Conservation (phyloP, 345 rosid genomes). For the Aegle marmelos region DNA sequence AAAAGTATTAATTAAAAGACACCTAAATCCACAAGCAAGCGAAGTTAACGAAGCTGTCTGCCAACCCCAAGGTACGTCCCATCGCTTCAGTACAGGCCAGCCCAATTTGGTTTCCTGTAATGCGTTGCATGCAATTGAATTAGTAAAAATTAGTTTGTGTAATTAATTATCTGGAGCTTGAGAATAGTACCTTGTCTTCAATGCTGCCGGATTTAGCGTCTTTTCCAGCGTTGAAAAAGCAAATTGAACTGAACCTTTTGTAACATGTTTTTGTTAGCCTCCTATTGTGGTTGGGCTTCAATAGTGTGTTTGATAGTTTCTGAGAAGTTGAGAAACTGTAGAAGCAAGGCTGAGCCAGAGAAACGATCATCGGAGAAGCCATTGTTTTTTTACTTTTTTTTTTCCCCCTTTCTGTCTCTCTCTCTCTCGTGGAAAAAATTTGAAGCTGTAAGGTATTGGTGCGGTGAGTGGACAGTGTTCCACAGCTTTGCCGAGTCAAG, state of each 20-base stretch:
- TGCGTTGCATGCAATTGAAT: too few species aligned
- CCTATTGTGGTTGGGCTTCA: slow-evolving; percentile 19
- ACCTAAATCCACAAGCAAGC: slow-evolving; percentile 92
- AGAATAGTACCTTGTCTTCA: slow-evolving; percentile 25
- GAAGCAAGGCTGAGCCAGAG: slow-evolving; percentile 41
- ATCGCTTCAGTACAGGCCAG: slow-evolving; percentile 69
- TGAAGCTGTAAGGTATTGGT: slow-evolving; percentile 1
- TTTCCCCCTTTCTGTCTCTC: too few species aligned
- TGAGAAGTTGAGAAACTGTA: slow-evolving; percentile 22
- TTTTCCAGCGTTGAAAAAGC: slow-evolving; percentile 52
- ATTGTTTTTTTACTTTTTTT: slow-evolving; percentile 7
- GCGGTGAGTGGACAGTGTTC: too few species aligned
- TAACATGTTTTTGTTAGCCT: slow-evolving; percentile 18
- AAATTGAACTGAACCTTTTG: slow-evolving; percentile 23
- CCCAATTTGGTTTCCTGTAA: slow-evolving; percentile 34
- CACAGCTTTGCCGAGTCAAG: background rate
- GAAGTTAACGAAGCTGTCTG: slow-evolving; percentile 77
- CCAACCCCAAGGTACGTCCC: slow-evolving; percentile 98
- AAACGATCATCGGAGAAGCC: slow-evolving; percentile 36
- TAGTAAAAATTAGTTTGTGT: too few species aligned
- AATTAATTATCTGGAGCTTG: background rate
- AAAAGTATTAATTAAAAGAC: background rate
- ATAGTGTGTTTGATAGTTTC: slow-evolving; percentile 10
- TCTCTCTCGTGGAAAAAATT: background rate
- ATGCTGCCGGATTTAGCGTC: slow-evolving; percentile 35